Percentiles rank a stretch among this genome's conserved stretches.
Evolutionary conservation across 257 asterid genomes (phyloP).

Genomic region (Rehmannia glutinosa): DNA sequence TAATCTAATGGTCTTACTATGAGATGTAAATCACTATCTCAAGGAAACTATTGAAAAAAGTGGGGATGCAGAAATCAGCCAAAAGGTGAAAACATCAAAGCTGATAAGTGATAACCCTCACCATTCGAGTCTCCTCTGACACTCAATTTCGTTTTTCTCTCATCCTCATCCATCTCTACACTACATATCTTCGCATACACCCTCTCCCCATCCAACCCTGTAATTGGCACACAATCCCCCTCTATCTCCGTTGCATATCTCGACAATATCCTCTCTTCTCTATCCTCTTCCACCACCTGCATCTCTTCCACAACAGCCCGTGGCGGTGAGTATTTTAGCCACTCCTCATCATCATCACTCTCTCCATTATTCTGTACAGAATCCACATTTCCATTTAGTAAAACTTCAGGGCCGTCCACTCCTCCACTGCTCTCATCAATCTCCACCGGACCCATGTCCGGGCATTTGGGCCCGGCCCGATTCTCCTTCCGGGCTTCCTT

Average conservation of each 20-base stretch:
- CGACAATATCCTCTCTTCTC: slow-evolving; percentile 54
- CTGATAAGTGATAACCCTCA: slow-evolving; percentile 27
- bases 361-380: slow-evolving; percentile 16
- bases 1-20: neutral
- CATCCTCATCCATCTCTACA: slow-evolving; percentile 34
- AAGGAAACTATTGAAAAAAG: neutral
- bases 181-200: slow-evolving; percentile 79
- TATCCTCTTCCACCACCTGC: slow-evolving; percentile 43
- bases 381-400: slow-evolving; percentile 8
- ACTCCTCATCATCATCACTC: slow-evolving; percentile 46
- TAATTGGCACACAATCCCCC: slow-evolving; percentile 84
- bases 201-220: slow-evolving; percentile 94
- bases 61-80: neutral
- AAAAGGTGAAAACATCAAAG: neutral
- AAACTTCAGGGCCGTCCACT: neutral
- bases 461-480: neutral
- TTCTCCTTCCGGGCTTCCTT: slow-evolving; percentile 21
- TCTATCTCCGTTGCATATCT: slow-evolving; percentile 71
- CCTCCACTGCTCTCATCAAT: slow-evolving; percentile 17
- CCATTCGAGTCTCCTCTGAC: slow-evolving; percentile 39
- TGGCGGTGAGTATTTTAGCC: slow-evolving; percentile 57
- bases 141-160: slow-evolving; percentile 39
- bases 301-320: slow-evolving; percentile 31
- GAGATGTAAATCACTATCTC: neutral
- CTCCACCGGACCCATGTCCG: slow-evolving; percentile 14